Base-by-base conservation (phyloP, 1,139 yeast genomes). In the Nadsonia commutata region DNA sequence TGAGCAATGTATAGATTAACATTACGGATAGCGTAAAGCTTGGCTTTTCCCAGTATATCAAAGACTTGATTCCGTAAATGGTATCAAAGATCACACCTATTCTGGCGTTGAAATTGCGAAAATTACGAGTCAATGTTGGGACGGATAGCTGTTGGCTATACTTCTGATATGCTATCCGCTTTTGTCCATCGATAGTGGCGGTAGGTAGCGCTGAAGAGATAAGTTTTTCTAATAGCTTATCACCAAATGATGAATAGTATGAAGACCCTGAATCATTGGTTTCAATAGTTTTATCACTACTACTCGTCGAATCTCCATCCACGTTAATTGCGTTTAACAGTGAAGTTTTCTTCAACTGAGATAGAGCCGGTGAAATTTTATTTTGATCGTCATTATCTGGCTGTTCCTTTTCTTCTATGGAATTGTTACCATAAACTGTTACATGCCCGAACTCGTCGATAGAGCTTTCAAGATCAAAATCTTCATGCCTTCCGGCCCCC, bases 91-190 rank as follows among this genome's bases (percentile, higher is more conserved):
- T 76, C 16, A 52, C 40, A 2, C 55, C 52, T 13, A 80, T 59
- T 44, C 94, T 62, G 18, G 83, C 74, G 47, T 76, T 76, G 65
- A 84, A 64, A 50, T 70, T 67, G 31, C 80, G 75, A 46, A 82
- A 72, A 56, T 85, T 83, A 48, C 68, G 72, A 38, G 85, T 74
- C 80, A 82, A 80, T 9, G 71, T 53, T 40, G 74, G 83, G 41
- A 83, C 74, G 21, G 84, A 78, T 31, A 85, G 63, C 19, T 76
- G 74, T 0, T 94, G 93, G 42, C 94, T 61, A 18, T 67, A 59
- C 48, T 74, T 74, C 47, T 82, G 85, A 50, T 72, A 71, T 43
- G 67, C 72, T 20, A 76, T 63, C 46, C 93, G 60, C 18, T 68
- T 70, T 22, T 43, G 33, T 13, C 33, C 16, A 5, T 3, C 31